Conservation (phyloP, 495 filamentous ascomycete genomes). For the Penicillium maclennaniae region DNA sequence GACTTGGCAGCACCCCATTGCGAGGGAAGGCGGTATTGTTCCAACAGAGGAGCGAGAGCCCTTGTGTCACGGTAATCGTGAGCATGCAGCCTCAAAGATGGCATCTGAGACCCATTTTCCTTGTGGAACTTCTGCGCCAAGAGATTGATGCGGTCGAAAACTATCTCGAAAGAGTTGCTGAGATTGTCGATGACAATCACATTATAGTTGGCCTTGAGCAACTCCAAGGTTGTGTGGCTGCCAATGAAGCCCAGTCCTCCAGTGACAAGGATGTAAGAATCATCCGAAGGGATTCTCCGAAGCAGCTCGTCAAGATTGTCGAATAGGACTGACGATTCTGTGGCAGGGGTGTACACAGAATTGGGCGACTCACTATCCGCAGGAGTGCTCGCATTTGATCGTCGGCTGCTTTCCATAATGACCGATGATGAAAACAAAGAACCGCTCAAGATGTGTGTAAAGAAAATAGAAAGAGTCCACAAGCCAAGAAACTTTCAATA, state of each 20-base stretch:
- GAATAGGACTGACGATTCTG: slow-evolving; percentile 39
- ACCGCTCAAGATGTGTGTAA: not conserved
- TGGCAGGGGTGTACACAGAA: slow-evolving; percentile 38
- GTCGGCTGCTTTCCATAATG: slow-evolving; percentile 33
- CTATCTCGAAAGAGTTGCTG: slow-evolving; percentile 54
- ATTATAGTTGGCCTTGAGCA: slow-evolving; percentile 59
- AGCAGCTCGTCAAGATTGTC: slow-evolving; percentile 38
- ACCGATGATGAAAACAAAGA: not conserved
- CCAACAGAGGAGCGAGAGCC: slow-evolving; percentile 37
- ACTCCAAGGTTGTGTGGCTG: slow-evolving; percentile 59
- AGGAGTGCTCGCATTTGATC: slow-evolving; percentile 32
- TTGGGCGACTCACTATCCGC: slow-evolving; percentile 33
- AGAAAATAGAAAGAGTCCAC: not conserved
- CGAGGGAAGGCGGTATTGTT: slow-evolving; percentile 33
- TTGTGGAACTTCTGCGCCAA: slow-evolving; percentile 50
- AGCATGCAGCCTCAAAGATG: slow-evolving; percentile 51
- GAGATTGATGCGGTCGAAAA: slow-evolving; percentile 49
- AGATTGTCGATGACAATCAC: slow-evolving; percentile 63
- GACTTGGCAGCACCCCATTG: slow-evolving; percentile 44
- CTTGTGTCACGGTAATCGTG: slow-evolving; percentile 54
- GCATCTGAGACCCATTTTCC: slow-evolving; percentile 40
- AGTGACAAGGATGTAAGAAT: slow-evolving; percentile 53
- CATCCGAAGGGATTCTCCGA: slow-evolving; percentile 30
- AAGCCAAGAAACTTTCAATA: not conserved
- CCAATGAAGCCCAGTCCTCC: slow-evolving; percentile 67